A percentile compares a stretch with the other conserved stretches of the same genome.
These are phyloP conservation scores for Amoebophrya sp. DNA, from an alignment of 169 alveolate genomes.

Conservation along the genomic window DNA sequence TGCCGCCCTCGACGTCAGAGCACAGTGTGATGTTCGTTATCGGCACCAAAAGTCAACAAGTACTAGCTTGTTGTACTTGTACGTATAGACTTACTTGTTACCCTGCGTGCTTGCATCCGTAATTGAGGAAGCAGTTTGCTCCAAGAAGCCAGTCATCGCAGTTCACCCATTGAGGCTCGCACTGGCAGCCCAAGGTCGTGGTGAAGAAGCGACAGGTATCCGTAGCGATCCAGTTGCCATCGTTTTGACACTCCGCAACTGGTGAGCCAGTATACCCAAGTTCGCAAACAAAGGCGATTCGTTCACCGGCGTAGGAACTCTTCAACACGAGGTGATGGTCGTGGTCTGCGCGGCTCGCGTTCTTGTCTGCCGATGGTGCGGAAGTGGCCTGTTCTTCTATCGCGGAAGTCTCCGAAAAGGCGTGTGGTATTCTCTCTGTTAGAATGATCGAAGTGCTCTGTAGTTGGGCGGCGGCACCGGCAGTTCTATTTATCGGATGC, in stretches of 20 bases:
- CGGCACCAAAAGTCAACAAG: background rate
- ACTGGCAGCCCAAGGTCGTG: background rate
- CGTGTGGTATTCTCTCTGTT: too few relatives aligned
- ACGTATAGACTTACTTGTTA: background rate
- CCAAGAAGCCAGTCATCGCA: slow-evolving; percentile 4
- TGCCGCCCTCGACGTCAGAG: background rate
- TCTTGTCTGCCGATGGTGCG: too few relatives aligned
- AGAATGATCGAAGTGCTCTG: too few relatives aligned
- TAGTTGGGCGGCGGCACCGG: too few relatives aligned
- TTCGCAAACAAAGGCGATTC: background rate
- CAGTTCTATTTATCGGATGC: too few relatives aligned
- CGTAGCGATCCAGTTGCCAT: background rate
- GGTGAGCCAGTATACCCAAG: background rate
- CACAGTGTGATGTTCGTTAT: background rate
- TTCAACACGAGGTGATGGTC: too few relatives aligned
- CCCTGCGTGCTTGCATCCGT: slow-evolving; percentile 26
- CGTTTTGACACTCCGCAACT: background rate
- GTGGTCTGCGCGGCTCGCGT: too few relatives aligned
- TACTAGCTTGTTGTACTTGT: background rate
- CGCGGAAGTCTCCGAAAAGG: too few relatives aligned
- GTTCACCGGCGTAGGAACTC: background rate
- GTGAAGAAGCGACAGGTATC: background rate
- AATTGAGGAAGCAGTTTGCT: background rate
- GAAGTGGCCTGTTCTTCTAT: too few relatives aligned
- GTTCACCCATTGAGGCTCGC: background rate